These are phyloP conservation scores for Apostasia shenzhenica DNA, from an alignment of 106 monocot species.

Conservation along the genomic window DNA sequence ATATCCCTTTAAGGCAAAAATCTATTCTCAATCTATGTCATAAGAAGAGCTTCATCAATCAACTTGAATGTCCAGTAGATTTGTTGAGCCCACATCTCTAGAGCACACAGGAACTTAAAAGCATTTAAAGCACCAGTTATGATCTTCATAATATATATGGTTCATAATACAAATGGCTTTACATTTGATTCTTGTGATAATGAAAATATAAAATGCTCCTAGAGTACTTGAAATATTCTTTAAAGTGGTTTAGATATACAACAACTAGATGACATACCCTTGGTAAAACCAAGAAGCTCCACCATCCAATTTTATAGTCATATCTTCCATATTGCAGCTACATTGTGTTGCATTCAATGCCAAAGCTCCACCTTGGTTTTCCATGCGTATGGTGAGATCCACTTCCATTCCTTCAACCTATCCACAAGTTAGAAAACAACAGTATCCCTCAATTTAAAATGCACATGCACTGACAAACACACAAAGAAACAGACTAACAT, in stretches of 20 bases:
- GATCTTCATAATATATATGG: too few relatives aligned
- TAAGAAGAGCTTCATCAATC: too few relatives aligned
- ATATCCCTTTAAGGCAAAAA: too few relatives aligned
- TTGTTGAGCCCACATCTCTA: too few relatives aligned
- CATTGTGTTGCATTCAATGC: slow-evolving; percentile 42
- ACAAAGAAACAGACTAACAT: not conserved
- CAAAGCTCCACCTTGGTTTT: slow-evolving; percentile 56
- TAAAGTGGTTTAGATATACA: not conserved
- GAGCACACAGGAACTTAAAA: too few relatives aligned
- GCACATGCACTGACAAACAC: not conserved
- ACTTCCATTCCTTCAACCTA: slow-evolving; percentile 95
- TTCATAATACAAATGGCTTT: too few relatives aligned
- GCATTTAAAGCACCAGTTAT: too few relatives aligned
- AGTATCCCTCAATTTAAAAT: slow-evolving; percentile 21
- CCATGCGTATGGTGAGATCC: slow-evolving; percentile 52
- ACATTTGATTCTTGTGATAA: not conserved
- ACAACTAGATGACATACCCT: slow-evolving; percentile 52
- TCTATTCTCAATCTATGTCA: too few relatives aligned
- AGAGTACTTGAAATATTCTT: not conserved
- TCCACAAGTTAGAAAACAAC: slow-evolving; percentile 20
- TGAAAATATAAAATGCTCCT: not conserved
- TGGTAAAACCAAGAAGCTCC: slow-evolving; percentile 99
- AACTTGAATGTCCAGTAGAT: too few relatives aligned
- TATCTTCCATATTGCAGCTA: slow-evolving; percentile 68
- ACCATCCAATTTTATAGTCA: slow-evolving; percentile 64